Evolutionary conservation across 805 yeast species (phyloP).

Genomic region (Lipomyces kockii): DNA sequence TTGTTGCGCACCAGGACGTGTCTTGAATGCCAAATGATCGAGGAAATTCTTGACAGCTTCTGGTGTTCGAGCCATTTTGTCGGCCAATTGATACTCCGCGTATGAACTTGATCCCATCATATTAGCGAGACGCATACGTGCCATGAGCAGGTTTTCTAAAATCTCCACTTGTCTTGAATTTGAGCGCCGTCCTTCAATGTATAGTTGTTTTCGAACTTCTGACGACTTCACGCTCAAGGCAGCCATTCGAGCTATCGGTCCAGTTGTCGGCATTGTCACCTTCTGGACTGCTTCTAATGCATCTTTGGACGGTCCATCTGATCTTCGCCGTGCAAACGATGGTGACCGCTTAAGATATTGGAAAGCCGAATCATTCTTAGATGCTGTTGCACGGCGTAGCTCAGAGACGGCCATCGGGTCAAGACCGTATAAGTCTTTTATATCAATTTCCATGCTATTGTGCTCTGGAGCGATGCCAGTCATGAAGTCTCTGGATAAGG

Average conservation of each 20-base stretch:
- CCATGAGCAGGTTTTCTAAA: constrained; percentile 62
- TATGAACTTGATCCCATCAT: constrained; percentile 72
- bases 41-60: constrained; percentile 75
- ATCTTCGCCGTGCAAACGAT: background rate
- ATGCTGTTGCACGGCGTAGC: constrained; percentile 17
- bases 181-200: constrained; percentile 76
- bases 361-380: constrained; percentile 10
- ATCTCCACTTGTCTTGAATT: constrained; percentile 63
- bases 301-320: constrained; percentile 9
- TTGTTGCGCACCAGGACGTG: constrained; percentile 57
- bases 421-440: constrained; percentile 42
- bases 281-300: constrained; percentile 45
- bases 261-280: constrained; percentile 56
- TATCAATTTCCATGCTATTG: constrained; percentile 42
- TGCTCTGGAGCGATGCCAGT: constrained; percentile 50
- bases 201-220: constrained; percentile 64
- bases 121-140: constrained; percentile 71
- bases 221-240: constrained; percentile 62
- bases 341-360: constrained; percentile 5
- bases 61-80: constrained; percentile 87
- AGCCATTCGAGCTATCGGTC: constrained; percentile 64
- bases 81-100: constrained; percentile 80
- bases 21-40: constrained; percentile 58
- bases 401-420: constrained; percentile 34
- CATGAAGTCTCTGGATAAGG: constrained; percentile 77